Percentiles rank a stretch among this genome's conserved stretches.
These are phyloP conservation scores for Citrullus amarus DNA, from an alignment of 306 rosid genomes.

Conservation along the genomic window DNA sequence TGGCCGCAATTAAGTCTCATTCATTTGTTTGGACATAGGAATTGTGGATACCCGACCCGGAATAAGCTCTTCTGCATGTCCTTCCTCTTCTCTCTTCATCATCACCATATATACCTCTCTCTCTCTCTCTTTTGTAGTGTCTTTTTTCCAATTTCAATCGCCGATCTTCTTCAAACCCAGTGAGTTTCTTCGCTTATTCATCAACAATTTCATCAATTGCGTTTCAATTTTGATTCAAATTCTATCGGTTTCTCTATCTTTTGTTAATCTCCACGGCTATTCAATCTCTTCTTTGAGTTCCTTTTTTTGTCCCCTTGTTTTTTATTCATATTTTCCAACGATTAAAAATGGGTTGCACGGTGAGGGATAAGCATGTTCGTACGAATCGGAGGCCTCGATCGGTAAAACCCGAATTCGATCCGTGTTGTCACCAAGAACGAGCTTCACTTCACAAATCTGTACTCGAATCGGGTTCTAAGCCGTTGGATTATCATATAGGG, in stretches of 20 bases:
- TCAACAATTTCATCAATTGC: not conserved
- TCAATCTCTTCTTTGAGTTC: not conserved
- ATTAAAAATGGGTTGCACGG: constrained; percentile 62
- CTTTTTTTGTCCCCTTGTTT: not conserved
- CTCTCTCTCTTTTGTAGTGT: not conserved
- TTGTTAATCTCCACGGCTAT: not conserved
- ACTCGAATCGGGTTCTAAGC: constrained; percentile 57
- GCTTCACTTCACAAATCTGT: constrained; percentile 57
- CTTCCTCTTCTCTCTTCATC: not conserved
- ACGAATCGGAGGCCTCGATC: constrained; percentile 62
- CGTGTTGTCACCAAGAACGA: constrained; percentile 26
- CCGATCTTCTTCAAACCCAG: constrained; percentile 4
- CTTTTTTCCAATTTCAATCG: not conserved
- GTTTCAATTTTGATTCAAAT: not conserved
- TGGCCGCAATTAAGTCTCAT: not conserved
- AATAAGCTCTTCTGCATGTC: not conserved
- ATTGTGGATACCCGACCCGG: not conserved
- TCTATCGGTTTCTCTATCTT: not conserved
- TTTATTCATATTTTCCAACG: not conserved
- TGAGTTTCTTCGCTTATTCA: not conserved
- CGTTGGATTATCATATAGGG: constrained; percentile 31
- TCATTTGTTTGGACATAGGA: not conserved
- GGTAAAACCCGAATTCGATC: constrained; percentile 36
- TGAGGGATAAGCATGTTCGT: constrained; percentile 74
- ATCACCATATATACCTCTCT: not conserved